phyloP scores from a whole-genome alignment of 306 rosid genomes.

The Phaseolus lunatus region DNA sequence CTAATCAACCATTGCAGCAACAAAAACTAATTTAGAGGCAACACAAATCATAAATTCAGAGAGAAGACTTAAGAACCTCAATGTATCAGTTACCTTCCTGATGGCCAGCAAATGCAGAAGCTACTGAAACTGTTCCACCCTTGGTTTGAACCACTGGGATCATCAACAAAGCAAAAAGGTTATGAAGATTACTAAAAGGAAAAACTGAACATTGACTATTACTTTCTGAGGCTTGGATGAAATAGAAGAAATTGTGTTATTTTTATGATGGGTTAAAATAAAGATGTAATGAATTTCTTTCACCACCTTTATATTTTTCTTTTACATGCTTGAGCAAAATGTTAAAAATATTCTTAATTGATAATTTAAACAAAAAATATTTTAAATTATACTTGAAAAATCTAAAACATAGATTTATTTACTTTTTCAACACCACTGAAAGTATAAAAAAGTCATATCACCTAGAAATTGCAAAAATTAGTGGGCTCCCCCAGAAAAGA shows the following conservation, averaged over 20 bases:
- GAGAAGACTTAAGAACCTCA: neutral
- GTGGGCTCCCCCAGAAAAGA: neutral
- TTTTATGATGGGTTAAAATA: too few relatives aligned
- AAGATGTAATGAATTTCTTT: neutral
- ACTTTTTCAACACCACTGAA: too few relatives aligned
- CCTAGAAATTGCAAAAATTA: neutral
- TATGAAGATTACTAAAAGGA: neutral
- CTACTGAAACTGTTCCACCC: conserved; percentile 77
- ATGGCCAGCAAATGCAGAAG: conserved; percentile 89
- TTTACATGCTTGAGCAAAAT: too few relatives aligned
- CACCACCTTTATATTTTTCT: too few relatives aligned
- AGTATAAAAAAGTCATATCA: too few relatives aligned
- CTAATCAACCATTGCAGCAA: conserved; percentile 58
- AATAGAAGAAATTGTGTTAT: neutral
- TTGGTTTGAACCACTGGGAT: conserved; percentile 68
- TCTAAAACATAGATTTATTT: too few relatives aligned
- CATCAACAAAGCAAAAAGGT: neutral
- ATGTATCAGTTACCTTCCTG: conserved; percentile 64
- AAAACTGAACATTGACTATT: neutral
- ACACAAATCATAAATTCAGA: neutral
- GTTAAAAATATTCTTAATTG: too few relatives aligned
- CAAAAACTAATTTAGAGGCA: neutral
- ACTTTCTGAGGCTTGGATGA: neutral
- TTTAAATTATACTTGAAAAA: too few relatives aligned
- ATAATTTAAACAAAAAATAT: too few relatives aligned